Conservation (phyloP, 2,329 filamentous ascomycete species). For the Hortaea sp. region DNA sequence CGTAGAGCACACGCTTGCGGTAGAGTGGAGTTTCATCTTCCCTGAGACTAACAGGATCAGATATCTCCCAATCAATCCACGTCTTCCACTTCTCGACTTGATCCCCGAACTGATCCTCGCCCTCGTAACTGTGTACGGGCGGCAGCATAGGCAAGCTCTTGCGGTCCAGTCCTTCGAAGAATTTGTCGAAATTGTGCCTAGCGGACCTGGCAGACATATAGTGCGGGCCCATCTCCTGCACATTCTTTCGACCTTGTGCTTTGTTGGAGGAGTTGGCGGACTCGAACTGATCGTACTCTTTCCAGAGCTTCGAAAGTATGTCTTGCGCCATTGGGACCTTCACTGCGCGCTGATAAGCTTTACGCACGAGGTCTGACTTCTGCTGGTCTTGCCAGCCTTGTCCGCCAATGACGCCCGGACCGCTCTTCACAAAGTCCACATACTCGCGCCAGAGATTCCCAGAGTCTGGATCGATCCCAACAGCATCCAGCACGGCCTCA, state of each 20-base stretch:
- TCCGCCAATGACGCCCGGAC: conserved; percentile 69
- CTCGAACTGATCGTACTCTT: conserved; percentile 95
- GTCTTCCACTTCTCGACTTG: conserved; percentile 85
- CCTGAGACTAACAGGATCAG: conserved; percentile 78
- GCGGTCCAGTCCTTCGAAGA: conserved; percentile 65
- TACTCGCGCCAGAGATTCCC: conserved; percentile 91
- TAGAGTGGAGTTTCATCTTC: conserved; percentile 67
- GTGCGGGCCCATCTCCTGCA: conserved; percentile 82
- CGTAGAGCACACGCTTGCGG: conserved; percentile 72
- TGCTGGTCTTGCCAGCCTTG: conserved; percentile 92
- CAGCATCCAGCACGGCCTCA: conserved; percentile 79
- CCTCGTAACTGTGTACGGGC: conserved; percentile 75
- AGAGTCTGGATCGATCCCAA: conserved; percentile 85
- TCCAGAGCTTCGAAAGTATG: conserved; percentile 69
- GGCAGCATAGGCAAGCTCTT: conserved; percentile 72
- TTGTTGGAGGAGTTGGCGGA: conserved; percentile 70
- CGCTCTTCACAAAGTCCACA: conserved; percentile 81
- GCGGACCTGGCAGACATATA: conserved; percentile 96
- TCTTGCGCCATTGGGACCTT: conserved; percentile 70
- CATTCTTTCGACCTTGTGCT: conserved; percentile 81
- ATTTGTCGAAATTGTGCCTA: conserved; percentile 81
- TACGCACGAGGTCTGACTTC: conserved; percentile 90
- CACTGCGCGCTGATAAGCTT: conserved; percentile 85
- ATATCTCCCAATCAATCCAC: conserved; percentile 91
- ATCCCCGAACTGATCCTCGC: conserved; percentile 69